Evolutionary conservation across 257 asterid genomes (phyloP).

Genomic region (Petunia axillaris): DNA sequence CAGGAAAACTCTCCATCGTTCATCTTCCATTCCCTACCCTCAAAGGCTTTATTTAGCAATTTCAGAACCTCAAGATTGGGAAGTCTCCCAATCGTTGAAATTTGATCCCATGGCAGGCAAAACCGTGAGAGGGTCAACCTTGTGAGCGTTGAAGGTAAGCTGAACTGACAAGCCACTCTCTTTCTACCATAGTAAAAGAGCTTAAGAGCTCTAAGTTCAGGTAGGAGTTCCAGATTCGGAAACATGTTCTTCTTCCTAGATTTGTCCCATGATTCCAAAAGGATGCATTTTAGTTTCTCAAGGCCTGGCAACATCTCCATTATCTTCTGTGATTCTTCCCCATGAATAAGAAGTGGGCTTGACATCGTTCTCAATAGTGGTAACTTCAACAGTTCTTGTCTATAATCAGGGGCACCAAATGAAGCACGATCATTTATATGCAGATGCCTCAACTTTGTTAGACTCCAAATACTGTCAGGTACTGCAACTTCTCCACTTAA

Average conservation of each 20-base stretch:
- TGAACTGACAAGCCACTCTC: neutral
- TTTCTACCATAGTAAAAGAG: neutral
- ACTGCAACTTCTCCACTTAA: neutral
- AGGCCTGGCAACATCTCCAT: slow-evolving; percentile 20
- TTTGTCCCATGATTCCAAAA: neutral
- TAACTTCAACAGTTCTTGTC: neutral
- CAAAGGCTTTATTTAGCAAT: neutral
- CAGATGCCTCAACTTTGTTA: slow-evolving; percentile 29
- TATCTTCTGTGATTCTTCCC: neutral
- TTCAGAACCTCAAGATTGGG: slow-evolving; percentile 25
- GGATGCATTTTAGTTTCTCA: slow-evolving; percentile 14
- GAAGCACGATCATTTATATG: neutral
- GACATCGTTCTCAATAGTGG: slow-evolving; percentile 6
- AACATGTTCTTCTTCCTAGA: neutral
- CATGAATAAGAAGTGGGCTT: neutral
- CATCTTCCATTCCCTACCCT: neutral
- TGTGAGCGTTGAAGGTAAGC: slow-evolving; percentile 24
- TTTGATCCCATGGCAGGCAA: slow-evolving; percentile 16
- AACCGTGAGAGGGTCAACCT: neutral
- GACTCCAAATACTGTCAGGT: slow-evolving; percentile 26
- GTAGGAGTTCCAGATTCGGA: neutral
- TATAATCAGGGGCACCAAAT: neutral
- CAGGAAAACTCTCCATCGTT: neutral
- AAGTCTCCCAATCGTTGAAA: slow-evolving; percentile 21
- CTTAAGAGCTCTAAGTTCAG: neutral